A percentile compares a stretch with the other conserved stretches of the same genome.
phyloP scores from a whole-genome alignment of 176 grass and related monocot genomes.

The Sorghum bicolor region DNA sequence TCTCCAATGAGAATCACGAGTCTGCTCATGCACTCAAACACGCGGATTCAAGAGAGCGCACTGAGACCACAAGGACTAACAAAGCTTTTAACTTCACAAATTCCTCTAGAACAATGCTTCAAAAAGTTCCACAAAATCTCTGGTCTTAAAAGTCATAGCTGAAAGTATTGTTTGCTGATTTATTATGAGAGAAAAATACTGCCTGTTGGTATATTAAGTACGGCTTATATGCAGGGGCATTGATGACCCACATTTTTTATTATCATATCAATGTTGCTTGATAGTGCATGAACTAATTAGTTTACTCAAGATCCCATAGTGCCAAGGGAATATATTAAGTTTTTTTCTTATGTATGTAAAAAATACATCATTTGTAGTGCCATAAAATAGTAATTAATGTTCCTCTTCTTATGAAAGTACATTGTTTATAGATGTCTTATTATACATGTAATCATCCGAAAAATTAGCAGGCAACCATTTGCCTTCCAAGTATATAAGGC shows the following conservation, averaged over 20 bases:
- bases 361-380: background rate
- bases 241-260: background rate
- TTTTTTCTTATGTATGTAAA: background rate
- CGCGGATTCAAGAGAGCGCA: too few species aligned
- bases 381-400: background rate
- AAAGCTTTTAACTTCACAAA: background rate
- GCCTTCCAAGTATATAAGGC: too few species aligned
- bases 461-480: background rate
- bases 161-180: too few species aligned
- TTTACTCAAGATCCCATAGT: background rate
- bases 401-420: background rate
- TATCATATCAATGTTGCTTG: background rate
- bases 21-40: background rate
- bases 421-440: background rate
- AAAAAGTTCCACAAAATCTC: background rate
- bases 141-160: too few species aligned
- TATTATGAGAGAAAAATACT: too few species aligned
- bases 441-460: background rate
- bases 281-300: background rate
- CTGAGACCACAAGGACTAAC: background rate
- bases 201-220: too few species aligned
- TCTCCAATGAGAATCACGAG: background rate
- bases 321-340: background rate
- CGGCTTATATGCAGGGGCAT: too few species aligned
- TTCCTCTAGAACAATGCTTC: background rate